Conservation (phyloP, 75 land plant species). For the Sequoia sempervirens region DNA sequence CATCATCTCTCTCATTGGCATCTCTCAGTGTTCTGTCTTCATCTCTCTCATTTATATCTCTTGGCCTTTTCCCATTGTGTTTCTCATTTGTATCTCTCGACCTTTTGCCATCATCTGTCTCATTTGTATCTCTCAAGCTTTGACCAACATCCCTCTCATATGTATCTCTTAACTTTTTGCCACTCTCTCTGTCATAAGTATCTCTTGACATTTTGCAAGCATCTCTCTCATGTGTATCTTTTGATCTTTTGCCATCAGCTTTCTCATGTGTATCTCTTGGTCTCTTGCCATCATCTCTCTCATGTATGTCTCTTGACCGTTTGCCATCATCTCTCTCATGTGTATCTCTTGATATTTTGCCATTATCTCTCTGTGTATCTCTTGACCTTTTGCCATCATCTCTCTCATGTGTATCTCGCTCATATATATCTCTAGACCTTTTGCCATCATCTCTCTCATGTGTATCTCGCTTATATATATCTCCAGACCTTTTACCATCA, state of each 20-base stretch:
- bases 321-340: background rate
- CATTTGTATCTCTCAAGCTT: background rate
- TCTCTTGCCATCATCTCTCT: background rate
- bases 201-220: slow-evolving; percentile 1
- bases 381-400: background rate
- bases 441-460: background rate
- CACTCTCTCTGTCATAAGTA: background rate
- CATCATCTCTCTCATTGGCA: background rate
- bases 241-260: background rate
- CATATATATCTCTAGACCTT: background rate
- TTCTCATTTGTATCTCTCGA: background rate
- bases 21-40: background rate
- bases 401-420: background rate
- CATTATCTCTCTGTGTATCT: background rate
- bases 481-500: background rate
- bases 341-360: background rate
- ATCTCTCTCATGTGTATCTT: slow-evolving; percentile 10
- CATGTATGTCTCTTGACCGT: background rate
- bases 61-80: background rate
- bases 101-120: background rate
- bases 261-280: background rate
- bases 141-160: background rate
- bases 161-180: background rate
- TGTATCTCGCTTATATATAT: background rate
- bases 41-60: background rate